Evolutionary conservation across 768 basidiomycete genomes (phyloP).

Genomic region (Rhodotorula diobovata): DNA sequence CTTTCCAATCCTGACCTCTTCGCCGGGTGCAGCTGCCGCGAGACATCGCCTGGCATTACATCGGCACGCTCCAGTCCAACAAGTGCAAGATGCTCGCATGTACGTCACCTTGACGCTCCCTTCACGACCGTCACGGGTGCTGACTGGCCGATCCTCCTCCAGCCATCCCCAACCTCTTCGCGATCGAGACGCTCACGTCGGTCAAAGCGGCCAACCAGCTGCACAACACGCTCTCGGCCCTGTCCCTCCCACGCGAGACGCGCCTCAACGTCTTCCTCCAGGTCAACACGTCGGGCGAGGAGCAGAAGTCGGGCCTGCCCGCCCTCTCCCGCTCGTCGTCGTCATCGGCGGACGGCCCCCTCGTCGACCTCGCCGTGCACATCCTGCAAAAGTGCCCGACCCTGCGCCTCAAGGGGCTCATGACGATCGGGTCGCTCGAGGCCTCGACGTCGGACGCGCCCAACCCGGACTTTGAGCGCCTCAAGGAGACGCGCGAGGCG

Average conservation of each 20-base stretch:
- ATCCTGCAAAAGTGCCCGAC: conserved; percentile 68
- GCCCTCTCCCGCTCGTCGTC: conserved; percentile 51
- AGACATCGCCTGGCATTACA: conserved; percentile 95
- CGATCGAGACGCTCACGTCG: conserved; percentile 79
- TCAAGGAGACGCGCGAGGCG: conserved; percentile 13
- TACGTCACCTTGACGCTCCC: conserved; percentile 47
- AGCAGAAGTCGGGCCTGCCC: conserved; percentile 75
- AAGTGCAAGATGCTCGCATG: conserved; percentile 85
- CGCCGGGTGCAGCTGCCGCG: conserved; percentile 61
- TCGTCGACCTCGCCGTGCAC: conserved; percentile 64
- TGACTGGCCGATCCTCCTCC: conserved; percentile 6
- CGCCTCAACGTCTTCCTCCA: conserved; percentile 82
- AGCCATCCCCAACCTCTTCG: conserved; percentile 84
- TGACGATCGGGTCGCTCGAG: conserved; percentile 89
- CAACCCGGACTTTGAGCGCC: conserved; percentile 69
- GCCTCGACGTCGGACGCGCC: conserved; percentile 55
- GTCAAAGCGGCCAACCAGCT: conserved; percentile 72
- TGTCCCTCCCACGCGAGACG: conserved; percentile 74
- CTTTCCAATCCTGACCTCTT: not conserved
- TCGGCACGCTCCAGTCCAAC: conserved; percentile 87
- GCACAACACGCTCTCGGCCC: conserved; percentile 63
- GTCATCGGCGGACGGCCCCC: conserved; percentile 51
- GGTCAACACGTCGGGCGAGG: conserved; percentile 93
- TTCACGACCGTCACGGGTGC: not conserved
- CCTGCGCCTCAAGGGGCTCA: conserved; percentile 75